These are phyloP conservation scores for Fraxinus velutina DNA, from an alignment of 305 asterid species.

Conservation along the genomic window DNA sequence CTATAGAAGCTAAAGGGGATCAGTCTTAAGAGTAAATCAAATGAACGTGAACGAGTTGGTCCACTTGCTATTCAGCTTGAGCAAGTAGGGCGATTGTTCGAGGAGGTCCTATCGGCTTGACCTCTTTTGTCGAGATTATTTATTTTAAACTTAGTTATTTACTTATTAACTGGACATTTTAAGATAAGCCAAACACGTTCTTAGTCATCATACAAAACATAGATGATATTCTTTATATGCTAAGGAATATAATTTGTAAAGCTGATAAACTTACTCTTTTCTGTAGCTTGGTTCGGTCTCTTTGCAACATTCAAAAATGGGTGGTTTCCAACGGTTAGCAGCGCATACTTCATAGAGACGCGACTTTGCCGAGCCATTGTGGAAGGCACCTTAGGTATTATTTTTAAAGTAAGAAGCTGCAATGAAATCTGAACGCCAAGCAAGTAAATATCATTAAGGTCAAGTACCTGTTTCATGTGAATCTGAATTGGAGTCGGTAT, in stretches of 20 bases:
- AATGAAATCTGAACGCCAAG: conserved; percentile 10
- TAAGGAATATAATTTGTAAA: neutral
- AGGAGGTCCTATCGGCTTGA: too few species aligned
- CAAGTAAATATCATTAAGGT: conserved; percentile 10
- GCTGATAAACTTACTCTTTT: conserved; percentile 64
- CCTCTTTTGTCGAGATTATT: neutral
- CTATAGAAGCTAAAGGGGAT: too few species aligned
- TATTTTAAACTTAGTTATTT: neutral
- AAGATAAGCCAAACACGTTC: neutral
- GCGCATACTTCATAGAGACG: conserved; percentile 65
- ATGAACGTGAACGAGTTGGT: too few species aligned
- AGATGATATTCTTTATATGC: neutral
- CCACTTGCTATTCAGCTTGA: too few species aligned
- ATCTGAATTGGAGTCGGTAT: conserved; percentile 20
- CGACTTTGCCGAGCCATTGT: conserved; percentile 57
- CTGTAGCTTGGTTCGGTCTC: conserved; percentile 76
- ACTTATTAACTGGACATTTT: neutral
- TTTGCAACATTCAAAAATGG: conserved; percentile 61
- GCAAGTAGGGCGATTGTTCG: too few species aligned
- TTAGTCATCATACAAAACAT: neutral
- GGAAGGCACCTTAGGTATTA: conserved; percentile 40
- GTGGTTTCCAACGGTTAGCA: conserved; percentile 86
- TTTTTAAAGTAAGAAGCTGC: conserved; percentile 22
- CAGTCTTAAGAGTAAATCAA: too few species aligned
- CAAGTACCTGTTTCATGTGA: conserved; percentile 51